phyloP scores from a whole-genome alignment of 352 stramenopile species.

The Phytophthora sp. region DNA sequence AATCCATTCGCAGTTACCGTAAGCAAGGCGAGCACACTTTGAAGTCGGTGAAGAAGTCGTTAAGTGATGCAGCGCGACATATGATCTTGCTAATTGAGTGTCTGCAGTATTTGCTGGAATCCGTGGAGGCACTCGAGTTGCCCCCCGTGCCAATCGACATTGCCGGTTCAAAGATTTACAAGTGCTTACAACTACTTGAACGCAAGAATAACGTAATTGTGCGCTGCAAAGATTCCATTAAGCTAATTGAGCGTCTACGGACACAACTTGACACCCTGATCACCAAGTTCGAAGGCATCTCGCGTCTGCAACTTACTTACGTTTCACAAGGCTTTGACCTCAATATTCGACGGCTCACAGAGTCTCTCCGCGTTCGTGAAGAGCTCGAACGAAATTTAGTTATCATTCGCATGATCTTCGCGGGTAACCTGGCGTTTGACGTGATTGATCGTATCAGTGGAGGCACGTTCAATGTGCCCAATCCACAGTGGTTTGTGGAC shows the following conservation, averaged over 20 bases:
- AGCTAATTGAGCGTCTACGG: conserved; percentile 92
- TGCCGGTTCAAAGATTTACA: conserved; percentile 88
- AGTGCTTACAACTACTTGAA: conserved; percentile 91
- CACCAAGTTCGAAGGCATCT: conserved; percentile 91
- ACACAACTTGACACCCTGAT: conserved; percentile 93
- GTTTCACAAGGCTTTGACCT: conserved; percentile 89
- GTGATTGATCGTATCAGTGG: conserved; percentile 95
- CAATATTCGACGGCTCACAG: conserved; percentile 89
- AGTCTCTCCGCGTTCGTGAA: conserved; percentile 68
- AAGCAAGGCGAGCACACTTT: conserved; percentile 83
- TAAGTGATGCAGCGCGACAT: conserved; percentile 93
- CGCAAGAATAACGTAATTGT: conserved; percentile 91
- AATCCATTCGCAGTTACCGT: conserved; percentile 87
- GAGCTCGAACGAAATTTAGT: conserved; percentile 76
- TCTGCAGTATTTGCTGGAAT: conserved; percentile 95
- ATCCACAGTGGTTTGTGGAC: conserved; percentile 83
- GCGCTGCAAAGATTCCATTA: conserved; percentile 95
- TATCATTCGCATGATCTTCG: conserved; percentile 93
- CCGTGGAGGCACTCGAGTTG: conserved; percentile 90
- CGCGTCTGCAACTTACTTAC: conserved; percentile 87
- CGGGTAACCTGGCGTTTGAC: conserved; percentile 94
- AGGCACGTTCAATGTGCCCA: conserved; percentile 90
- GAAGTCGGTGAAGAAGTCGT: conserved; percentile 77
- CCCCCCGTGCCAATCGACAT: conserved; percentile 55
- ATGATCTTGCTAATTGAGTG: conserved; percentile 97